These are phyloP conservation scores for Apiospora kogelbergensis DNA, from an alignment of 2,329 filamentous ascomycete species.

Conservation along the genomic window DNA sequence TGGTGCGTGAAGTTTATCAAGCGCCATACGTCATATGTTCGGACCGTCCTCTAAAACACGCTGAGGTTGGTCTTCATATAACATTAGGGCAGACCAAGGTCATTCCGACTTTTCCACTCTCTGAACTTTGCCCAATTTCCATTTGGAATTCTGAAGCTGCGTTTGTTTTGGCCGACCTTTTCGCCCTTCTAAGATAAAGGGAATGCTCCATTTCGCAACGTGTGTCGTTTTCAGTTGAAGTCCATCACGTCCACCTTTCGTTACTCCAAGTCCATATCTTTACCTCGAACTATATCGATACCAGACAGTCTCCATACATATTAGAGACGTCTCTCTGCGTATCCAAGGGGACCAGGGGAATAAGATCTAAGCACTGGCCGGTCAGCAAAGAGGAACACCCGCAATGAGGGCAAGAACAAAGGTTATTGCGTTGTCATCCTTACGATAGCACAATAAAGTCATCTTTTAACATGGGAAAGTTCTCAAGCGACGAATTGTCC, in stretches of 20 bases:
- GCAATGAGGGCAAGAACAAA: not conserved
- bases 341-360: not conserved
- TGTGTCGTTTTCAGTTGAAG: not conserved
- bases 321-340: not conserved
- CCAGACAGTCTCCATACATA: no score
- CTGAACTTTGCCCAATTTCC: slow-evolving; percentile 5
- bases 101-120: not conserved
- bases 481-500: not conserved
- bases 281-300: not conserved
- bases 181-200: no score
- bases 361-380: not conserved
- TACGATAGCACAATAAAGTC: not conserved
- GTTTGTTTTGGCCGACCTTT: not conserved
- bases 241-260: not conserved
- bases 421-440: not conserved
- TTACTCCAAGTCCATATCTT: not conserved
- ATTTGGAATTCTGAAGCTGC: slow-evolving; percentile 2
- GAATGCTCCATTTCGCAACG: not conserved
- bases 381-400: not conserved
- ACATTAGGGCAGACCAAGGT: not conserved
- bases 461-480: not conserved
- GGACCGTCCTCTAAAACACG: not conserved
- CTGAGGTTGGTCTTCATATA: not conserved
- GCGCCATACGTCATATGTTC: not conserved
- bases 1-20: not conserved